A percentile compares a stretch with the other conserved stretches of the same genome.
Evolutionary conservation across 495 filamentous ascomycete genomes (phyloP).

Genomic region (Hypomontagnella submonticulosa): DNA sequence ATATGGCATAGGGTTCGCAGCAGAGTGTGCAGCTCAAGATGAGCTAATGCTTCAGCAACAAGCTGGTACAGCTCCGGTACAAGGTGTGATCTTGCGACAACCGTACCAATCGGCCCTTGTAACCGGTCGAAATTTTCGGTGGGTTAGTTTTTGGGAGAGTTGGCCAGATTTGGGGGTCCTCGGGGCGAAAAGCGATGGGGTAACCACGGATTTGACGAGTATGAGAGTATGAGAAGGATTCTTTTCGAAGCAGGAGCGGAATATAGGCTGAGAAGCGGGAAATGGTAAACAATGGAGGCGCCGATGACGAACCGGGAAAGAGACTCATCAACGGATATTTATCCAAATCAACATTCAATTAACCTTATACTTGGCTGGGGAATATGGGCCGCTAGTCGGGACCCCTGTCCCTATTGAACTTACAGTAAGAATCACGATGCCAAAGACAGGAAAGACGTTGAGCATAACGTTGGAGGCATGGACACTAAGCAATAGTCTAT

Average conservation of each 20-base stretch:
- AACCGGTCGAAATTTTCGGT: constrained; percentile 19
- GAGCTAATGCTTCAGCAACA: background rate
- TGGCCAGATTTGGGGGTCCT: constrained; percentile 26
- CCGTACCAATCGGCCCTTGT: constrained; percentile 34
- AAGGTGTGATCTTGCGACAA: constrained; percentile 20
- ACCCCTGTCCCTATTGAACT: constrained; percentile 12
- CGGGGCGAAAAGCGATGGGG: constrained; percentile 34
- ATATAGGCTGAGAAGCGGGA: constrained; percentile 44
- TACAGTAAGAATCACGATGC: constrained; percentile 3
- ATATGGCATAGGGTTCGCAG: background rate
- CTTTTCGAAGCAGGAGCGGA: constrained; percentile 19
- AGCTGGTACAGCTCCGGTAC: background rate
- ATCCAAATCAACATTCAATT: constrained; percentile 43
- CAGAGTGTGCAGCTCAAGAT: constrained; percentile 2
- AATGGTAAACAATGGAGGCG: constrained; percentile 19
- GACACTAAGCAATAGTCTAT: background rate
- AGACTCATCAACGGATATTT: constrained; percentile 32
- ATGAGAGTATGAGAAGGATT: constrained; percentile 29
- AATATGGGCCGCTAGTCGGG: constrained; percentile 5
- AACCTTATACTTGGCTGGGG: constrained; percentile 37
- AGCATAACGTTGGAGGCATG: constrained; percentile 3
- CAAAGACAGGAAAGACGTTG: constrained; percentile 11
- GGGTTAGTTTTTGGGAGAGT: constrained; percentile 24
- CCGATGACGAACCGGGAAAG: constrained; percentile 43
- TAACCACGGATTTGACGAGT: constrained; percentile 10